phyloP scores from a whole-genome alignment of 352 stramenopile genomes.

The Globisporangium carolinianum region DNA sequence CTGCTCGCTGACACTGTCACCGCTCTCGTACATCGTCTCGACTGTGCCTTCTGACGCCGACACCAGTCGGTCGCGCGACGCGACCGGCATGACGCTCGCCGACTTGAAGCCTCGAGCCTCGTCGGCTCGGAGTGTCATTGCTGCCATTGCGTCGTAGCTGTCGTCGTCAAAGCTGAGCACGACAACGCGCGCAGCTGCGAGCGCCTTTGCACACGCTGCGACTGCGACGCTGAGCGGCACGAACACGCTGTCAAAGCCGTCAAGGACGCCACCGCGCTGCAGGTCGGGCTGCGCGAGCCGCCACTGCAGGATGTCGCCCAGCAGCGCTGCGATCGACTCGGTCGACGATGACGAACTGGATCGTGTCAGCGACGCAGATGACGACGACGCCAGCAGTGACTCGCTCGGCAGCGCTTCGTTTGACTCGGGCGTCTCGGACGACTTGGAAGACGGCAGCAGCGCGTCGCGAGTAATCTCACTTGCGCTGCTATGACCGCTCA shows the following conservation, averaged over 20 bases:
- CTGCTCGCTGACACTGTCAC: not conserved
- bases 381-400: too few species aligned
- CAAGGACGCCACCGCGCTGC: slow-evolving; percentile 58
- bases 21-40: slow-evolving; percentile 10
- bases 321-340: not conserved
- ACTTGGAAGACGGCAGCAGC: not conserved
- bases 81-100: slow-evolving; percentile 1
- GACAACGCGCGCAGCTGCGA: slow-evolving; percentile 41
- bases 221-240: slow-evolving; percentile 30
- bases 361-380: too few species aligned
- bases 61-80: slow-evolving; percentile 3
- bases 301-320: slow-evolving; percentile 60
- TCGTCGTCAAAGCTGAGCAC: slow-evolving; percentile 65
- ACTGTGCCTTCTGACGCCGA: slow-evolving; percentile 1
- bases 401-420: slow-evolving; percentile 3
- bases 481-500: not conserved
- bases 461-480: not conserved
- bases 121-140: slow-evolving; percentile 7
- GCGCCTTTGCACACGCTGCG: slow-evolving; percentile 25
- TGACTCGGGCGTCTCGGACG: slow-evolving; percentile 17
- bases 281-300: slow-evolving; percentile 54
- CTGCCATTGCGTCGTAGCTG: slow-evolving; percentile 45
- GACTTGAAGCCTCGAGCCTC: slow-evolving; percentile 6
- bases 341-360: too few species aligned
- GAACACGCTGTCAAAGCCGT: slow-evolving; percentile 64